Percentiles rank a stretch among this genome's conserved stretches.
These are phyloP conservation scores for Kluyveromyces sp. DNA, from an alignment of 1,139 yeast genomes.

Conservation along the genomic window DNA sequence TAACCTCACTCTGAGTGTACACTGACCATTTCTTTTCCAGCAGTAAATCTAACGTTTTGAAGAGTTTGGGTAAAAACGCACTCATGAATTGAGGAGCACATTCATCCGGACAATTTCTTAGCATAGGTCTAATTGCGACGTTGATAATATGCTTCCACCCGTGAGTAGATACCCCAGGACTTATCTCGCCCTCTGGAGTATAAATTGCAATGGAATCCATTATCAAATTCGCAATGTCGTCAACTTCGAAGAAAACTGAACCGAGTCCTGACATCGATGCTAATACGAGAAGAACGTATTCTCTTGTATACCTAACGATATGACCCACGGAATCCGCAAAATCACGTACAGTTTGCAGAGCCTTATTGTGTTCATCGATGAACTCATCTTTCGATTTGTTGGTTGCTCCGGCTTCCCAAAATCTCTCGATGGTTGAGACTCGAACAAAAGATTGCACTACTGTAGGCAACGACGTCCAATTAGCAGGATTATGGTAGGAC, in stretches of 20 bases:
- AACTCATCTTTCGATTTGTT: conserved; percentile 91
- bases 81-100: conserved; percentile 64
- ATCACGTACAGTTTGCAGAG: conserved; percentile 87
- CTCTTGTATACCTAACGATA: conserved; percentile 88
- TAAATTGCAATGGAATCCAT: conserved; percentile 45
- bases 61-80: conserved; percentile 69
- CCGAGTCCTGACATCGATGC: conserved; percentile 89
- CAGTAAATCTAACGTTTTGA: conserved; percentile 64
- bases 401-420: conserved; percentile 98
- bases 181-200: conserved; percentile 68
- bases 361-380: conserved; percentile 88
- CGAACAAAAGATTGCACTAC: conserved; percentile 88
- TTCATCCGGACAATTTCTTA: conserved; percentile 78
- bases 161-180: conserved; percentile 77
- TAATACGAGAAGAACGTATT: conserved; percentile 84
- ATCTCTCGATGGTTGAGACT: conserved; percentile 83
- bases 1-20: conserved; percentile 51
- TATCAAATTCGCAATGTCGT: conserved; percentile 64
- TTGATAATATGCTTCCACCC: conserved; percentile 97
- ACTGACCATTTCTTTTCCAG: conserved; percentile 72
- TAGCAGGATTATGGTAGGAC: conserved; percentile 87
- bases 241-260: conserved; percentile 80
- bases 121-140: conserved; percentile 75
- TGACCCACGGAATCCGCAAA: conserved; percentile 99
- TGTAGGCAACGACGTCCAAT: conserved; percentile 81